These are phyloP conservation scores for Leucosporidium yakuticum DNA, from an alignment of 768 basidiomycete species.

Conservation along the genomic window DNA sequence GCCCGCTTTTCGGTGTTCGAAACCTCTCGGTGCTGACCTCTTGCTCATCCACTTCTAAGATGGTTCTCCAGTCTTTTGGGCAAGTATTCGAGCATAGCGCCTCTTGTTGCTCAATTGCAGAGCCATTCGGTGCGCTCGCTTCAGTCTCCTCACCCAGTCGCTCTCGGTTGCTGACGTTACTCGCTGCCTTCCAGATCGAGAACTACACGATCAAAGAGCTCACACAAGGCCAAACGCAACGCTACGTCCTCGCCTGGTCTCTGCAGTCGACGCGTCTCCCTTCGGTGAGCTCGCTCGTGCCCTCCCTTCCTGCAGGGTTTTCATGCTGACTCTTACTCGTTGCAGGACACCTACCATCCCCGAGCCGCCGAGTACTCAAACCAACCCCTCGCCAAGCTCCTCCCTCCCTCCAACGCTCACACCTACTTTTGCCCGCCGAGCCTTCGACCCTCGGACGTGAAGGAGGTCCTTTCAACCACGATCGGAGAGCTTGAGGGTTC, in stretches of 20 bases:
- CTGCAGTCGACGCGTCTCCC: slow-evolving; percentile 46
- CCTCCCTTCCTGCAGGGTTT: no score
- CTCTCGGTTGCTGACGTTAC: not conserved
- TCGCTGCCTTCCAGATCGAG: slow-evolving; percentile 53
- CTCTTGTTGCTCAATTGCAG: slow-evolving; percentile 57
- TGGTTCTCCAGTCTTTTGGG: slow-evolving; percentile 96
- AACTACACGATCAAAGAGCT: slow-evolving; percentile 85
- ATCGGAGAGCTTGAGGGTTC: not conserved
- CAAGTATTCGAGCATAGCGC: slow-evolving; percentile 65
- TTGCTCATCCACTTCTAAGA: slow-evolving; percentile 43
- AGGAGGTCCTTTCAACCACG: not conserved
- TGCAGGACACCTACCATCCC: no score
- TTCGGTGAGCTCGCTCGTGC: no score
- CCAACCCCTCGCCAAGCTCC: not conserved
- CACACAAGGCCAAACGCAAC: slow-evolving; percentile 74
- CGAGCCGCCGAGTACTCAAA: no score
- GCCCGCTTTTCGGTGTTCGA: not conserved
- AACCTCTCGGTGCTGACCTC: not conserved
- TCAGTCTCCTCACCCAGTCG: not conserved
- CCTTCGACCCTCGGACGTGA: not conserved
- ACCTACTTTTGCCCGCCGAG: slow-evolving; percentile 1
- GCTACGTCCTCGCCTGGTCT: slow-evolving; percentile 94
- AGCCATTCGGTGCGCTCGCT: slow-evolving; percentile 46
- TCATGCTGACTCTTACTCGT: no score
- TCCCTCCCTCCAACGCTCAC: not conserved